Base-by-base conservation (phyloP, 2,329 filamentous ascomycete genomes). In the Malbranchea zuffiana region DNA sequence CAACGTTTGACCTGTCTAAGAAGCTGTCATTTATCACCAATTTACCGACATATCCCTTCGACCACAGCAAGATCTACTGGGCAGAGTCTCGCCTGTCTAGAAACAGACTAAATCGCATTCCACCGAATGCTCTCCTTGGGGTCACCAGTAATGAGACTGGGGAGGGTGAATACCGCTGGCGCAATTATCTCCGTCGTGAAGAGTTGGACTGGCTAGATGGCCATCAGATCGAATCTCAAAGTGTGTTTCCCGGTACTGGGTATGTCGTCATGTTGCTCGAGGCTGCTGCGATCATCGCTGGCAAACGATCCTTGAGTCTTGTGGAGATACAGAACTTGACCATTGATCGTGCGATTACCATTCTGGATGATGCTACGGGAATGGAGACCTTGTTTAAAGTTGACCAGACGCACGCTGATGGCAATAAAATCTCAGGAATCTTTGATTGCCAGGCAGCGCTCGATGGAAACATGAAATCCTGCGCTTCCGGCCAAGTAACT, bases 141-240 rank as follows among this genome's bases (percentile, higher is more conserved):
- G 21, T 8, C 32, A 37, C 21, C 13, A 24, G 31, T 3, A 11
- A 32, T 13, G 41, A 50, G 16, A 45, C 25, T 27, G 8, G 36
- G 23, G 13, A 27, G 20, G 8, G 15, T 6, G 49, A 49, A 28
- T 52, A 54, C 0, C 43, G 38, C 18, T 60, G 51, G 49, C 35
- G 48, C 4, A 53, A 53, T 16, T 20, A 47, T 11, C 24, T 60
- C 6, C 40, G 41, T 3, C 19, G 50, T 2, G 27, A 43, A 1
- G 50, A 57, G 24, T 27, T 51, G 1, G 46, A 52, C 1, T 61
- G 57, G 58, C 35, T 62, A 7, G 28, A 26, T 5, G 53, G 50
- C 17, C 58, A 62, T 37, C 30, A 44, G 8, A 36, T 62, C 5
- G 43, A 51, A 12, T 45, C 39, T 4, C 44, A 49, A 12, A 45